Evolutionary conservation across 2,329 filamentous ascomycete species (phyloP).

Genomic region (Volutella citrinella): DNA sequence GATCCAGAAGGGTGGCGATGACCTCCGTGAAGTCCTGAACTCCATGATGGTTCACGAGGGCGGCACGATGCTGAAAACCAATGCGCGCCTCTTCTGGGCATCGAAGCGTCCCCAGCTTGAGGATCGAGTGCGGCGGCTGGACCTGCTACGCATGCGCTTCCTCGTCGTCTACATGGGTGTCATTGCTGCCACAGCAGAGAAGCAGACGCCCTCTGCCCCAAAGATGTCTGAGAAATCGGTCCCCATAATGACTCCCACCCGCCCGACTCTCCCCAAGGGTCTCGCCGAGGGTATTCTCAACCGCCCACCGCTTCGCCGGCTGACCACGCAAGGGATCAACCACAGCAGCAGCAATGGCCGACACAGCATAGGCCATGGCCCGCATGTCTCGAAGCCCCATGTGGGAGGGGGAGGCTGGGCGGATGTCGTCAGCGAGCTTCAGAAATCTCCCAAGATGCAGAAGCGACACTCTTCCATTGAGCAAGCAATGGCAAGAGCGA

Average conservation of each 20-base stretch:
- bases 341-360: constrained; percentile 52
- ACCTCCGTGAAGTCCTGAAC: constrained; percentile 59
- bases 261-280: constrained; percentile 36
- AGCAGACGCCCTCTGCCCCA: constrained; percentile 30
- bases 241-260: constrained; percentile 27
- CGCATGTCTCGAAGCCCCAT: constrained; percentile 44
- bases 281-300: constrained; percentile 43
- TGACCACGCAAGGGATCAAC: no score
- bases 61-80: constrained; percentile 39
- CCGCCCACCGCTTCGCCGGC: constrained; percentile 47
- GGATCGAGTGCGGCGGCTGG: constrained; percentile 56
- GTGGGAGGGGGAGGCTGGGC: constrained; percentile 58
- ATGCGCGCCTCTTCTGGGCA: constrained; percentile 57
- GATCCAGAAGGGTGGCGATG: constrained; percentile 59
- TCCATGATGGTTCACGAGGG: constrained; percentile 47
- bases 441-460: constrained; percentile 58
- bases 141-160: constrained; percentile 63
- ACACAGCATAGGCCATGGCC: constrained; percentile 52
- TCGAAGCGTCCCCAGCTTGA: constrained; percentile 51
- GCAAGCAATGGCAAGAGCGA: constrained; percentile 44
- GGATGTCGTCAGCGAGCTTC: constrained; percentile 61
- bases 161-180: constrained; percentile 63
- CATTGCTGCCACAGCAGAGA: constrained; percentile 39
- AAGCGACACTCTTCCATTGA: constrained; percentile 63
- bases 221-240: constrained; percentile 35